Evolutionary conservation across 129 eudicot genomes (phyloP).

Genomic region (Smallanthus sonchifolius): DNA sequence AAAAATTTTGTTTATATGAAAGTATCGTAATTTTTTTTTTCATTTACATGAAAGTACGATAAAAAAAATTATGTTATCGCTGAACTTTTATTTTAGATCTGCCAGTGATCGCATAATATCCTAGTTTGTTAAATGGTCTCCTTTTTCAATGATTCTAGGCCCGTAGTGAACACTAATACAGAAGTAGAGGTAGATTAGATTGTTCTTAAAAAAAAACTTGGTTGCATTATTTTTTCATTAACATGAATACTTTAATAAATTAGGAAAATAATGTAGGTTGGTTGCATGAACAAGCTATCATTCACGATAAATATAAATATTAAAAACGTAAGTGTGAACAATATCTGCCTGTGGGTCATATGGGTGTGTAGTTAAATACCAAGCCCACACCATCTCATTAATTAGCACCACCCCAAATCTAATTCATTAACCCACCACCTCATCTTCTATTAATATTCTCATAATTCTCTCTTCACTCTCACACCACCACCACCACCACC

Average conservation of each 20-base stretch:
- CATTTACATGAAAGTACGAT: too few species aligned
- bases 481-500: slow-evolving; percentile 12
- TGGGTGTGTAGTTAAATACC: slow-evolving; percentile 6
- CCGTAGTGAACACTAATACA: too few species aligned
- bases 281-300: not conserved
- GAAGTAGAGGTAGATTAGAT: too few species aligned
- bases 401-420: slow-evolving; percentile 28
- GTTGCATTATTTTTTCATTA: not conserved
- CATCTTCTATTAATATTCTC: not conserved
- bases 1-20: too few species aligned
- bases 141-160: too few species aligned
- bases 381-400: slow-evolving; percentile 30
- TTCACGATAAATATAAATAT: not conserved
- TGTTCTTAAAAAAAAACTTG: too few species aligned
- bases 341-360: slow-evolving; percentile 14
- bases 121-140: too few species aligned
- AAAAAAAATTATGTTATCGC: too few species aligned
- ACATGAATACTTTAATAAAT: not conserved
- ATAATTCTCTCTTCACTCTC: slow-evolving; percentile 16
- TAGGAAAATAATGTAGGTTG: not conserved
- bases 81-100: too few species aligned
- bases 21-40: too few species aligned
- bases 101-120: too few species aligned
- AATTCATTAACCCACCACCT: not conserved
- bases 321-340: slow-evolving; percentile 19